A percentile compares a stretch with the other conserved stretches of the same genome.
These are phyloP conservation scores for Metschnikowia colocasiae DNA, from an alignment of 805 yeast species.

Conservation along the genomic window DNA sequence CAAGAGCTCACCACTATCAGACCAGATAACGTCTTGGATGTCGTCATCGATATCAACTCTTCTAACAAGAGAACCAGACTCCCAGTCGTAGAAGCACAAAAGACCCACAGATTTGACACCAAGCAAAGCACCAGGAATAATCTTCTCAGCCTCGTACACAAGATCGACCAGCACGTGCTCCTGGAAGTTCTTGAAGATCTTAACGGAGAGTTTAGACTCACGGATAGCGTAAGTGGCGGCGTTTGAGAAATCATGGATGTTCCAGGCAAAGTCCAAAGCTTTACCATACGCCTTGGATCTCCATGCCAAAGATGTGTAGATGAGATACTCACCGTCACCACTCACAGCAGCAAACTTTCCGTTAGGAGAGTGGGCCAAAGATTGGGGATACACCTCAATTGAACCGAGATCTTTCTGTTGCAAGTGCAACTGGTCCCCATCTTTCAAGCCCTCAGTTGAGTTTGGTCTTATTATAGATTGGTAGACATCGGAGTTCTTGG, in stretches of 20 bases:
- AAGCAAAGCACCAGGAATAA: constrained; percentile 85
- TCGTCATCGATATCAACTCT: constrained; percentile 78
- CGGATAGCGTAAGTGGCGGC: constrained; percentile 70
- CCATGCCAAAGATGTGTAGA: constrained; percentile 97
- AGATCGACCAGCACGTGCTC: constrained; percentile 66
- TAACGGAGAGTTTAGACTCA: constrained; percentile 61
- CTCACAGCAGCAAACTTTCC: constrained; percentile 96
- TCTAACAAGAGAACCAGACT: constrained; percentile 74
- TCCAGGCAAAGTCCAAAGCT: constrained; percentile 93
- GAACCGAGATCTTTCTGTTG: constrained; percentile 90
- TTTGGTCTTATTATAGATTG: constrained; percentile 70
- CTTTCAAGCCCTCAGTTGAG: constrained; percentile 62
- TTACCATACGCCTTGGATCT: constrained; percentile 90
- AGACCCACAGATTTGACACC: constrained; percentile 84
- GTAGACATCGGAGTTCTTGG: constrained; percentile 85
- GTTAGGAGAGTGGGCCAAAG: constrained; percentile 88
- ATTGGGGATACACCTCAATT: constrained; percentile 87
- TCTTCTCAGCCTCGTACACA: constrained; percentile 69
- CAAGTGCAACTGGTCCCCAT: constrained; percentile 75
- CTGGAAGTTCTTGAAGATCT: constrained; percentile 79
- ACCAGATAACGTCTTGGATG: constrained; percentile 82
- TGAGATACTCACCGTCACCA: constrained; percentile 96
- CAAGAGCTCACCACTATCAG: constrained; percentile 87
- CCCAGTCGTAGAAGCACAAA: constrained; percentile 93
- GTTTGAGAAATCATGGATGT: constrained; percentile 71